A percentile compares a stretch with the other conserved stretches of the same genome.
Evolutionary conservation across 305 asterid species (phyloP).

Genomic region (Fraxinus albicans): DNA sequence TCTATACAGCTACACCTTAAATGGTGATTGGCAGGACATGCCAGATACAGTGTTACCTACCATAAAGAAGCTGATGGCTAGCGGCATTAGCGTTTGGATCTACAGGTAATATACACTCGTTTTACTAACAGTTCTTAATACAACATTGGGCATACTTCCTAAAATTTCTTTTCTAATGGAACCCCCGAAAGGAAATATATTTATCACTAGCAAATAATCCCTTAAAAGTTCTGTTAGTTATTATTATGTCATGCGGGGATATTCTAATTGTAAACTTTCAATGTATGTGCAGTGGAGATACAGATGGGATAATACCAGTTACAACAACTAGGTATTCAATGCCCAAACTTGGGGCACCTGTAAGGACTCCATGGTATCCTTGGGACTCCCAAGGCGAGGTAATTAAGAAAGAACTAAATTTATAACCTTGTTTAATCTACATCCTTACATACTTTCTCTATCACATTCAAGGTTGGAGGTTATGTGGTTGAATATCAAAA

Average conservation of each 20-base stretch:
- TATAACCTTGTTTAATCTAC: neutral
- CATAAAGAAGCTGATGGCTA: conserved; percentile 40
- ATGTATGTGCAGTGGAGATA: conserved; percentile 43
- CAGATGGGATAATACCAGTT: conserved; percentile 39
- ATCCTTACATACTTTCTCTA: neutral
- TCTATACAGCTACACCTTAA: neutral
- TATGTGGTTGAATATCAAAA: conserved; percentile 54
- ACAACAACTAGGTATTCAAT: conserved; percentile 55
- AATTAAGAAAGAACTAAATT: neutral
- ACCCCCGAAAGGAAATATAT: neutral
- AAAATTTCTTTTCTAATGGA: neutral
- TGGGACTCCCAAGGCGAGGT: conserved; percentile 58
- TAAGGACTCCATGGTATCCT: conserved; percentile 59
- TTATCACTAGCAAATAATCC: neutral
- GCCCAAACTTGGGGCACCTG: conserved; percentile 38
- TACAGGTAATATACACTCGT: conserved; percentile 32
- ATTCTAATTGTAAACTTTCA: neutral
- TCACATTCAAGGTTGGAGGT: conserved; percentile 55
- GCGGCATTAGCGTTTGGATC: conserved; percentile 46
- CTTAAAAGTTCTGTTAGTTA: neutral
- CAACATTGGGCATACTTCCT: neutral
- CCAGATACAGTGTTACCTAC: conserved; percentile 37
- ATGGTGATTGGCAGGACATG: conserved; percentile 23
- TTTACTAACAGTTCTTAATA: neutral
- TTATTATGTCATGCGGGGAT: neutral